Percentiles rank a stretch among this genome's conserved stretches.
Conservation (phyloP, 1,139 yeast species). For the Pichia sorboxylosa region DNA sequence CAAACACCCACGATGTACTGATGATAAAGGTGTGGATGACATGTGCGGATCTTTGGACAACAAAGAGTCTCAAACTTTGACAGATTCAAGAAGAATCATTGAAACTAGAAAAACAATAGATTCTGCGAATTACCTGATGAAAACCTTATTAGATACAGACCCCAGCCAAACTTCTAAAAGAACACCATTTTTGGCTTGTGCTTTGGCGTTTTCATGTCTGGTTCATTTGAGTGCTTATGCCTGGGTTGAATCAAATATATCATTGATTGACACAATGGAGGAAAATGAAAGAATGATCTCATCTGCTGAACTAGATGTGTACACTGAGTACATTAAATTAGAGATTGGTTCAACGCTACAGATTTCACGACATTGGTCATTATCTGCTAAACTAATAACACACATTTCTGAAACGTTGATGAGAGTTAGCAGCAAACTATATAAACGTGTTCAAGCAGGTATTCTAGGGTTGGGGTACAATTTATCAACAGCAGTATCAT, state of each 20-base stretch:
- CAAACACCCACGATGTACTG: constrained; percentile 30
- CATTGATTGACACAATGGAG: constrained; percentile 7
- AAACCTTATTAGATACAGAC: constrained; percentile 33
- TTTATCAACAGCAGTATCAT: constrained; percentile 1
- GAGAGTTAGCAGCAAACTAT: constrained; percentile 22
- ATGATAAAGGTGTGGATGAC: constrained; percentile 18
- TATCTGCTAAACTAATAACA: constrained; percentile 34
- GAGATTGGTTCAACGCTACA: constrained; percentile 36
- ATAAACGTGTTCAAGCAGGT: constrained; percentile 18
- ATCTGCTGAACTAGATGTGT: constrained; percentile 30
- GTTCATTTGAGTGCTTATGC: constrained; percentile 40
- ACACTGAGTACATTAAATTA: constrained; percentile 36
- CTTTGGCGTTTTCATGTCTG: constrained; percentile 37
- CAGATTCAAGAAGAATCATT: constrained; percentile 32
- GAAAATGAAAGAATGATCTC: constrained; percentile 13
- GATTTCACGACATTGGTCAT: constrained; percentile 36
- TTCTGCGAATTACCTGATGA: constrained; percentile 38
- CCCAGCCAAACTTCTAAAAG: constrained; percentile 31
- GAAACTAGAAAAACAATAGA: constrained; percentile 42
- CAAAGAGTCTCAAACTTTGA: constrained; percentile 15
- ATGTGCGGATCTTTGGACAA: constrained; percentile 18
- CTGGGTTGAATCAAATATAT: constrained; percentile 31
- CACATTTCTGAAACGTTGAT: constrained; percentile 32
- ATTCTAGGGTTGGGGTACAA: constrained; percentile 15
- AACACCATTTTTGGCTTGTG: constrained; percentile 40